Conservation (phyloP, 2,329 filamentous ascomycete species). For the Kalaharituber pfeilii region DNA sequence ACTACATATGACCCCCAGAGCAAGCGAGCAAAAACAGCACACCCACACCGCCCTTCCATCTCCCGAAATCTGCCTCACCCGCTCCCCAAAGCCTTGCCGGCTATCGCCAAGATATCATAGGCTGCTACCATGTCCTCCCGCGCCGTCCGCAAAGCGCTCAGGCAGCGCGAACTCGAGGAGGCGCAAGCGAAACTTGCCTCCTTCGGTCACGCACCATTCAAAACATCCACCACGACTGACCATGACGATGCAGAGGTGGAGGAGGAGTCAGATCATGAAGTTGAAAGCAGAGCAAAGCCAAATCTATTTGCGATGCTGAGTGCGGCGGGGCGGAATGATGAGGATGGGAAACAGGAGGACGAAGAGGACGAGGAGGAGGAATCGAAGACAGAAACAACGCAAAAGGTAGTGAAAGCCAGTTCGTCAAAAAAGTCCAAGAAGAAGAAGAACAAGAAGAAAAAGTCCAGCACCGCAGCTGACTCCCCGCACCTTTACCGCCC, state of each 20-base stretch:
- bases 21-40: too few relatives aligned
- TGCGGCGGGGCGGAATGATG: slow-evolving; percentile 28
- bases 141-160: slow-evolving; percentile 45
- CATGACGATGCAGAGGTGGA: slow-evolving; percentile 29
- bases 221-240: slow-evolving; percentile 23
- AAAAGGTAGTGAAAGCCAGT: slow-evolving; percentile 24
- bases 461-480: slow-evolving; percentile 24
- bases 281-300: slow-evolving; percentile 28
- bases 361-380: slow-evolving; percentile 24
- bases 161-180: slow-evolving; percentile 30
- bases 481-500: slow-evolving; percentile 22
- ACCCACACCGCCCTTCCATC: too few relatives aligned
- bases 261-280: slow-evolving; percentile 23
- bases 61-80: too few relatives aligned
- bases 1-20: too few relatives aligned
- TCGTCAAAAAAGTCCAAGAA: slow-evolving; percentile 33
- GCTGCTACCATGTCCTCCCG: slow-evolving; percentile 53
- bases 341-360: slow-evolving; percentile 24
- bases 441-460: slow-evolving; percentile 43
- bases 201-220: background rate
- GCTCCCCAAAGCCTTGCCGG: too few relatives aligned
- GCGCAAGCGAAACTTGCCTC: slow-evolving; percentile 9
- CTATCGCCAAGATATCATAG: too few relatives aligned
- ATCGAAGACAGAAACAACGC: slow-evolving; percentile 15
- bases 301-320: slow-evolving; percentile 40